phyloP scores from a whole-genome alignment of 148 eudicot genomes.

The Persicaria maculosa region DNA sequence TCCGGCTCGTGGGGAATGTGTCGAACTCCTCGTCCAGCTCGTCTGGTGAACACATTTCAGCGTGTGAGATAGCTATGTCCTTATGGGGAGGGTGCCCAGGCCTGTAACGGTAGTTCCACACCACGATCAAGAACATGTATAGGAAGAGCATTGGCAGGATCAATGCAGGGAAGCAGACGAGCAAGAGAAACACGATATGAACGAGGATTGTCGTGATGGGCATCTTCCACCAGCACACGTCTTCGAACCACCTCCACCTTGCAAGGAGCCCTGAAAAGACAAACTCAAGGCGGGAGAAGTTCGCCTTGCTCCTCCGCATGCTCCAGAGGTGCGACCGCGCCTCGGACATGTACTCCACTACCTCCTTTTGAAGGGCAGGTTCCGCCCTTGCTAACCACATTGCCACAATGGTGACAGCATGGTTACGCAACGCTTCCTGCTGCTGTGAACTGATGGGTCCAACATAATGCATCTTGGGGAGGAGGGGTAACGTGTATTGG shows the following conservation, averaged over 20 bases:
- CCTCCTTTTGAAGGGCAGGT: conserved; percentile 82
- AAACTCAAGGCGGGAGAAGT: conserved; percentile 79
- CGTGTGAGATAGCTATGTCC: conserved; percentile 89
- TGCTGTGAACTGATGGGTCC: conserved; percentile 81
- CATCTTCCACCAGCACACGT: conserved; percentile 83
- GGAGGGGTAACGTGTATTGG: conserved; percentile 62
- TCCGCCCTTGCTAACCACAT: conserved; percentile 84
- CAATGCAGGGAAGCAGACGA: conserved; percentile 84
- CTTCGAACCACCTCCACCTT: conserved; percentile 73
- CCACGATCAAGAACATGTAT: conserved; percentile 88
- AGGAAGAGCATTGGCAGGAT: conserved; percentile 80
- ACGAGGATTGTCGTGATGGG: conserved; percentile 88
- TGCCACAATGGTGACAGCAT: conserved; percentile 83
- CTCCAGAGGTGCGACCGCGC: conserved; percentile 96
- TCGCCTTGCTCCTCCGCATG: conserved; percentile 93
- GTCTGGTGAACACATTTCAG: conserved; percentile 69
- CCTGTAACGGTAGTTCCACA: conserved; percentile 89
- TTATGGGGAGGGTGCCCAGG: conserved; percentile 94
- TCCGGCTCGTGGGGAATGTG: conserved; percentile 78
- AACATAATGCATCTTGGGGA: conserved; percentile 93
- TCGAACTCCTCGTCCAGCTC: conserved; percentile 97
- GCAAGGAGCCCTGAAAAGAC: conserved; percentile 78
- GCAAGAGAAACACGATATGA: conserved; percentile 74
- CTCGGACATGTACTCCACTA: conserved; percentile 94
- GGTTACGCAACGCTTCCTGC: conserved; percentile 89